phyloP scores from a whole-genome alignment of 495 filamentous ascomycete genomes.

The Sabuloglossum arenarium region DNA sequence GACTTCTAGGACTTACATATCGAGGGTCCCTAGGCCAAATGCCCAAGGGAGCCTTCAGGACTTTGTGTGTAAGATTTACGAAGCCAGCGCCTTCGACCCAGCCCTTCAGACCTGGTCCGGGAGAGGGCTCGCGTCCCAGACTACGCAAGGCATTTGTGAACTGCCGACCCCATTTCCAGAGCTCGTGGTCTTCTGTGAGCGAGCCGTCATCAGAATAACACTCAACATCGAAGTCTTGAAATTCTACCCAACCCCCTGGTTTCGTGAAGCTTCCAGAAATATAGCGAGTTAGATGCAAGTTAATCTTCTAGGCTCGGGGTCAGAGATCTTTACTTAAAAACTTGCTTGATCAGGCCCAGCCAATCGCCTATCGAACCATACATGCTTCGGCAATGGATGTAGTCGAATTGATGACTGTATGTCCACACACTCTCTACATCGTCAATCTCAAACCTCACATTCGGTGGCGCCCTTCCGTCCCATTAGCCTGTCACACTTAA shows the following conservation, averaged over 20 bases:
- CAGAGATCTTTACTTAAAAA: conserved; percentile 15
- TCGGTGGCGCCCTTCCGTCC: conserved; percentile 7
- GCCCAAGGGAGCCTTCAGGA: conserved; percentile 1
- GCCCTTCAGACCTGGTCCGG: conserved; percentile 16
- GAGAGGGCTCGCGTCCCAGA: conserved; percentile 20
- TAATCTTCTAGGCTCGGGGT: conserved; percentile 13
- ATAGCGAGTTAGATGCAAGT: conserved; percentile 26
- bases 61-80: conserved; percentile 23
- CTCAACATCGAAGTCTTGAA: conserved; percentile 25
- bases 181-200: conserved; percentile 19
- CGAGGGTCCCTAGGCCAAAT: conserved; percentile 4
- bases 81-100: conserved; percentile 33
- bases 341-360: conserved; percentile 9
- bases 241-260: conserved; percentile 11
- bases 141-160: conserved; percentile 19
- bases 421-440: conserved; percentile 2
- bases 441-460: conserved; percentile 5
- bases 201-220: conserved; percentile 32
- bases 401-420: conserved; percentile 79
- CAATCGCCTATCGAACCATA: conserved; percentile 35
- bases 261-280: conserved; percentile 5
- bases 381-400: conserved; percentile 79
- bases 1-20: conserved; percentile 3
- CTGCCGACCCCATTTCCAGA: conserved; percentile 14
- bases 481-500: not conserved